A percentile compares a stretch with the other conserved stretches of the same genome.
Evolutionary conservation across 2,329 filamentous ascomycete species (phyloP).

Genomic region (Ophiosphaerella herpotricha): DNA sequence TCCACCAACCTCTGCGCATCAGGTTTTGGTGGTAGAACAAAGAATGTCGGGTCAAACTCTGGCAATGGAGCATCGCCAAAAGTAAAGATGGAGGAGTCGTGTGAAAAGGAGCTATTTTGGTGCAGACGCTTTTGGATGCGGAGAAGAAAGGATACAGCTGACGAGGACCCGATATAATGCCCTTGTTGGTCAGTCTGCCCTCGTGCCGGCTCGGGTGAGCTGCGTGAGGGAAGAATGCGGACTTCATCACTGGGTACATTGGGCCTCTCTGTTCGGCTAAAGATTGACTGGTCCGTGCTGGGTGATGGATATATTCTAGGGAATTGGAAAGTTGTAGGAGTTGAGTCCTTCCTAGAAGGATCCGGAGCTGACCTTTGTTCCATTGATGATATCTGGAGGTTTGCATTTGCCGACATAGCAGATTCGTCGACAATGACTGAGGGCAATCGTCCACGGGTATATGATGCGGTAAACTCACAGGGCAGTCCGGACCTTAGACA

Average conservation of each 20-base stretch:
- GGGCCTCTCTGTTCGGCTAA: constrained; percentile 17
- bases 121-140: constrained; percentile 57
- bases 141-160: constrained; percentile 56
- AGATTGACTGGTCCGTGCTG: constrained; percentile 20
- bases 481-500: constrained; percentile 38
- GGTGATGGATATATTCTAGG: constrained; percentile 20
- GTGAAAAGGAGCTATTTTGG: constrained; percentile 43
- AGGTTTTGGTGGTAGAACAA: constrained; percentile 50
- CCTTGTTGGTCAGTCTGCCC: constrained; percentile 52
- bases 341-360: constrained; percentile 11
- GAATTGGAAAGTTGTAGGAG: constrained; percentile 24
- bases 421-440: constrained; percentile 45
- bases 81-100: constrained; percentile 54
- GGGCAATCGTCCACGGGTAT: constrained; percentile 54
- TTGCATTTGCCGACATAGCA: constrained; percentile 25
- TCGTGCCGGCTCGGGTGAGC: constrained; percentile 52
- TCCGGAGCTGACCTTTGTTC: constrained; percentile 15
- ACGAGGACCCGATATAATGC: constrained; percentile 55
- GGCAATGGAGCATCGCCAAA: constrained; percentile 57
- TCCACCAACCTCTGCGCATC: constrained; percentile 52
- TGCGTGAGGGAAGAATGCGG: constrained; percentile 39
- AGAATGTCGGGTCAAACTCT: constrained; percentile 51
- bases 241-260: constrained; percentile 16
- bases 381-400: constrained; percentile 20
- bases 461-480: constrained; percentile 58